phyloP scores from a whole-genome alignment of 257 asterid genomes.

The Gardenia jasminoides region DNA sequence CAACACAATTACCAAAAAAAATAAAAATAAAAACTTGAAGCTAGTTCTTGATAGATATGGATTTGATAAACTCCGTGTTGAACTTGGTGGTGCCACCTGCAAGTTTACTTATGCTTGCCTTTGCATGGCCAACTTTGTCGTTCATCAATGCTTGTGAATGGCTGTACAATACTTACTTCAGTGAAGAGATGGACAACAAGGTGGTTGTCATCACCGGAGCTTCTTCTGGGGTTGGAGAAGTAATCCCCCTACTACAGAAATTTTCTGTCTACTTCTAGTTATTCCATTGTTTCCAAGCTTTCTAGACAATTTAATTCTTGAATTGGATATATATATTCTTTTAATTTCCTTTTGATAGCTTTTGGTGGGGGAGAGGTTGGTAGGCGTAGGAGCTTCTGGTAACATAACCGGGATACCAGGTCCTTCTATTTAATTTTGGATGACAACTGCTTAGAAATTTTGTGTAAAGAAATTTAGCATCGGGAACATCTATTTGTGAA shows the following conservation, averaged over 20 bases:
- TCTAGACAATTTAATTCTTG: background rate
- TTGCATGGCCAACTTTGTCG: conserved; percentile 82
- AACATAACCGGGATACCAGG: too few species aligned
- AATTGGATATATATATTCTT: background rate
- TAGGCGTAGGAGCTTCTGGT: background rate
- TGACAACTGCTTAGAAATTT: too few species aligned
- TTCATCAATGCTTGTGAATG: conserved; percentile 69
- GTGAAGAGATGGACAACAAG: conserved; percentile 59
- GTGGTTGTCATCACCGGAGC: conserved; percentile 90
- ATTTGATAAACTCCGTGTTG: conserved; percentile 47
- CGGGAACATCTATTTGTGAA: too few species aligned
- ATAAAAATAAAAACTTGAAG: background rate
- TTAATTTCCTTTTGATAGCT: background rate
- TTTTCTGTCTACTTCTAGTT: background rate
- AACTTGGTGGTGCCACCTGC: conserved; percentile 85
- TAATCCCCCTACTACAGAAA: conserved; percentile 18
- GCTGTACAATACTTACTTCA: conserved; percentile 48
- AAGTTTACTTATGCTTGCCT: conserved; percentile 73
- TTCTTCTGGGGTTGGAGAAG: conserved; percentile 97
- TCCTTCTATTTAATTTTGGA: too few species aligned
- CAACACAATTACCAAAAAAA: background rate
- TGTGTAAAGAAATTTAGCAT: too few species aligned
- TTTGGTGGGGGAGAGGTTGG: background rate
- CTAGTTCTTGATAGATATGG: conserved; percentile 29
- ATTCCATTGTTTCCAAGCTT: background rate